Evolutionary conservation across 106 monocot genomes (phyloP), one percentile per base, ranked within the genome.

Genomic region (Iris macrosiphon): DNA sequence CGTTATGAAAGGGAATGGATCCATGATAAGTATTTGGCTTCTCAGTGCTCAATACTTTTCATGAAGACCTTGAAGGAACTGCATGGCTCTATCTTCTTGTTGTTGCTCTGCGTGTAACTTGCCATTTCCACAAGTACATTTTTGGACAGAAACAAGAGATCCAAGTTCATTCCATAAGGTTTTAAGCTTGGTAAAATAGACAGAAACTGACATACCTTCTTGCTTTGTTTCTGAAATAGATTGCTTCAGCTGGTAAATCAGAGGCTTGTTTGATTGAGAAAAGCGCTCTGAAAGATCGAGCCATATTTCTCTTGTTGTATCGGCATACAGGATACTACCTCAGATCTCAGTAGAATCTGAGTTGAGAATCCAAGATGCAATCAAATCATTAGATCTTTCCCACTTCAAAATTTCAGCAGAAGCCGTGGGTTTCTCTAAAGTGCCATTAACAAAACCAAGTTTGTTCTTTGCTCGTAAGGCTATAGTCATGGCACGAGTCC

Each of bases 301-400:
- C 20, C 46, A 46, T 12, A 46, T 46, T 46, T 46, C 4, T 23
- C 19, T 10, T 46, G 20, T 10, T 20, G 46, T 46, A 20, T 46
- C 46, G 10, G 46, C 20, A 46, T 46, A 46, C 46, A 46, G 4
- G 21, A 46, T 46, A 46, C 16, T 46, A 4, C 19, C 19, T 13
- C 46, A 4, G 20, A 46, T 46, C 46, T 46, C 46, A 46, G 46
- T 12, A 20, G 46, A 46, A 20, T 20, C 46, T 4, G 46, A 46
- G 15, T 46, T 46, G 6, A 46, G 16, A 46, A 46, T 46, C 21
- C 46, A 46, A 46, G 19, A 20, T 19, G 14, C 46, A 23, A 46
- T 20, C 31, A 53, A 31, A 17, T 53, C 46, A 52, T 64, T 27
- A 15, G 18, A 33, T 50, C 23, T 13, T 64, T 64, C 24, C 35